phyloP scores from a whole-genome alignment of 305 asterid species.

The Fraxinus ornus region DNA sequence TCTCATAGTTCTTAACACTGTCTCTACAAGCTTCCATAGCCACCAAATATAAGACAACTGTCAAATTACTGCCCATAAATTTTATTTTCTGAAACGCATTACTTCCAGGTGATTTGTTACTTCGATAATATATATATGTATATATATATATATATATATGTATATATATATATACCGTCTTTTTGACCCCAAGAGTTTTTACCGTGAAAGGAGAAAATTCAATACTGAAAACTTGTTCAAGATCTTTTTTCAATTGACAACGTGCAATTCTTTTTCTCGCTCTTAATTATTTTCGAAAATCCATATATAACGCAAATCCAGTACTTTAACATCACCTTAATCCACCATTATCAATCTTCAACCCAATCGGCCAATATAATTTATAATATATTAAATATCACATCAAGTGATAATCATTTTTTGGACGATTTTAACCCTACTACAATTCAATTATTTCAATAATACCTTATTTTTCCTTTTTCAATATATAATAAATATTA shows the following conservation, averaged over 20 bases:
- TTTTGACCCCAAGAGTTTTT: background rate
- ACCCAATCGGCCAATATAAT: slow-evolving; percentile 1
- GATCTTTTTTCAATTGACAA: background rate
- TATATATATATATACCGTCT: too few species aligned
- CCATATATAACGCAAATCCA: background rate
- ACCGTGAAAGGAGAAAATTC: background rate
- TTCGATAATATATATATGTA: too few species aligned
- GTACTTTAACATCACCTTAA: slow-evolving; percentile 8
- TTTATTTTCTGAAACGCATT: background rate
- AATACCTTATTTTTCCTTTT: too few species aligned
- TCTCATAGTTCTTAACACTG: background rate
- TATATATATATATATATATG: too few species aligned
- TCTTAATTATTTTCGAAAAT: background rate
- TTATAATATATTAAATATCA: too few species aligned
- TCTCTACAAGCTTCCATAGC: background rate
- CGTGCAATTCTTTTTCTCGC: background rate
- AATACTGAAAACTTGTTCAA: background rate
- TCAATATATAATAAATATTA: too few species aligned
- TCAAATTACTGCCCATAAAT: background rate
- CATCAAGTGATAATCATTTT: too few species aligned
- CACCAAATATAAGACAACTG: background rate
- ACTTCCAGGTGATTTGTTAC: background rate
- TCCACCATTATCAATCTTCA: slow-evolving; percentile 9
- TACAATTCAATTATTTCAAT: too few species aligned
- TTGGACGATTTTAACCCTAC: too few species aligned